Percentiles rank a stretch among this genome's conserved stretches.
Evolutionary conservation across 108 stramenopile species (phyloP).

Genomic region (Pelagomonas calceolata): DNA sequence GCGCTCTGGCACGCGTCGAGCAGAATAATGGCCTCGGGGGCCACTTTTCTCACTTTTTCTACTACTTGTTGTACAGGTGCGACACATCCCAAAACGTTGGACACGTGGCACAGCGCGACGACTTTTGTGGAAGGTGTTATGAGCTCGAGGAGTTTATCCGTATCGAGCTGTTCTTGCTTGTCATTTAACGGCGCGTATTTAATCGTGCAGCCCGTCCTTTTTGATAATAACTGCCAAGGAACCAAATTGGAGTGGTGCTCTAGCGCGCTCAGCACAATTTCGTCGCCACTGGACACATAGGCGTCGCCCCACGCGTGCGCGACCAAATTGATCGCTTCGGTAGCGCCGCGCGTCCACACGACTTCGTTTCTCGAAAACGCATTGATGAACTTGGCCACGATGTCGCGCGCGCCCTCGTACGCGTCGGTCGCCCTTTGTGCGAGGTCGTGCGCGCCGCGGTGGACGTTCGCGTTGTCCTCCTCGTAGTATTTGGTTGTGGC

Average conservation of each 20-base stretch:
- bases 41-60: constrained; percentile 44
- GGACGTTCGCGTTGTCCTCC: constrained; percentile 74
- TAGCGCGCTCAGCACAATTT: constrained; percentile 72
- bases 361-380: constrained; percentile 67
- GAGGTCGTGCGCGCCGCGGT: constrained; percentile 79
- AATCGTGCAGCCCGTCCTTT: constrained; percentile 47
- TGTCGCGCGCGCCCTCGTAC: constrained; percentile 76
- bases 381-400: constrained; percentile 61
- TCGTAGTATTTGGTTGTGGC: constrained; percentile 58
- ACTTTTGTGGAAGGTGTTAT: constrained; percentile 63
- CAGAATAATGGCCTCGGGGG: constrained; percentile 57
- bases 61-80: constrained; percentile 76
- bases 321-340: constrained; percentile 82
- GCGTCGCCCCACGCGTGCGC: constrained; percentile 46
- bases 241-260: constrained; percentile 94
- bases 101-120: constrained; percentile 75
- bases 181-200: constrained; percentile 54
- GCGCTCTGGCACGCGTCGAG: constrained; percentile 82
- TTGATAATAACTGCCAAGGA: constrained; percentile 81
- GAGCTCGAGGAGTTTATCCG: constrained; percentile 38
- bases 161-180: constrained; percentile 50
- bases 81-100: constrained; percentile 72
- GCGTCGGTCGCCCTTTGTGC: constrained; percentile 69
- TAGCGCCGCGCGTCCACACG: constrained; percentile 82
- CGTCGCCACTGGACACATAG: constrained; percentile 56